Evolutionary conservation across 495 filamentous ascomycete genomes (phyloP).

Genomic region (Neurospora intermedia): DNA sequence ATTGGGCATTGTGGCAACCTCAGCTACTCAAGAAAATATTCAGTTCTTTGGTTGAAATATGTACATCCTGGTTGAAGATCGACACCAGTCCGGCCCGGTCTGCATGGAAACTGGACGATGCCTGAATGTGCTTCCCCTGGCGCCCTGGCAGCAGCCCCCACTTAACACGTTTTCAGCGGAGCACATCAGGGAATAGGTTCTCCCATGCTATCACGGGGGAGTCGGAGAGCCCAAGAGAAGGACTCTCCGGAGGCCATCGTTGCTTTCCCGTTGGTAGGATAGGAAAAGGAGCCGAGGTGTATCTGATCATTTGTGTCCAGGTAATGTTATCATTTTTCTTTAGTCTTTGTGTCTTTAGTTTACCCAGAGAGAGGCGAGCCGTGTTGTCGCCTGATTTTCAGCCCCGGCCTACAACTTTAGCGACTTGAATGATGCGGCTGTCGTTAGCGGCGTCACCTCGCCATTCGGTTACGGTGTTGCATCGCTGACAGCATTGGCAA

Average conservation of each 20-base stretch:
- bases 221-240: not conserved
- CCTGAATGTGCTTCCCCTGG: not conserved
- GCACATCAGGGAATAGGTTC: not conserved
- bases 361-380: not conserved
- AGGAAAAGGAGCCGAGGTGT: not conserved
- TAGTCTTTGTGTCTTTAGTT: not conserved
- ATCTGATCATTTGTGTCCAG: not conserved
- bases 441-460: not conserved
- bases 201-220: not conserved
- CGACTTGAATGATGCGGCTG: not conserved
- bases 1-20: not conserved
- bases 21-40: not conserved
- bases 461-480: not conserved
- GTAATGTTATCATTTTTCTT: not conserved
- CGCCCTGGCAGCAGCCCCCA: not conserved
- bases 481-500: not conserved
- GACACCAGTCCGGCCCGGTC: not conserved
- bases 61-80: not conserved
- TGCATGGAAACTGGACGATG: not conserved
- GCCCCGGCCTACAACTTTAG: not conserved
- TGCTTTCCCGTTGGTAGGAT: not conserved
- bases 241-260: not conserved
- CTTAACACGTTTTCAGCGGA: not conserved
- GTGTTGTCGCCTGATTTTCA: not conserved
- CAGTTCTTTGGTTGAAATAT: not conserved